phyloP scores from a whole-genome alignment of 2,329 filamentous ascomycete species.

The Botrytis sinoallii region DNA sequence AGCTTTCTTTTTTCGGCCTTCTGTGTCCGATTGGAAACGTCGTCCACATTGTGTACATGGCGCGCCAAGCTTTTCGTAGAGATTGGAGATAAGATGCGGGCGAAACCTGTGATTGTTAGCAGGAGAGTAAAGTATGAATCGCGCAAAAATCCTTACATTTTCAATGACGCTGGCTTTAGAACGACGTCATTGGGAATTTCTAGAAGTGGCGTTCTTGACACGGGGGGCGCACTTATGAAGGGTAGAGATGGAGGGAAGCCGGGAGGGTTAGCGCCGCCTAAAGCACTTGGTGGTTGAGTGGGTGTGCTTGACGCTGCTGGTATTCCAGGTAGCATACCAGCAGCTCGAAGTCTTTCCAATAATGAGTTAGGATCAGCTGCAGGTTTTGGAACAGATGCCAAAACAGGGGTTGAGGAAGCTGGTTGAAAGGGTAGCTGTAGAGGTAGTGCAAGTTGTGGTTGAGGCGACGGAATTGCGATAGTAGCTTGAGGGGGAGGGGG shows the following conservation, averaged over 20 bases:
- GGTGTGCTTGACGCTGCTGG: slow-evolving; percentile 42
- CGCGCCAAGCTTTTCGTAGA: slow-evolving; percentile 80
- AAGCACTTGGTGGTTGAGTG: slow-evolving; percentile 41
- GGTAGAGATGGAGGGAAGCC: slow-evolving; percentile 37
- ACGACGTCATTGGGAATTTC: slow-evolving; percentile 48
- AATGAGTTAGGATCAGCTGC: slow-evolving; percentile 49
- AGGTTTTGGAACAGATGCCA: slow-evolving; percentile 40
- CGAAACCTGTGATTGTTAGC: slow-evolving; percentile 55
- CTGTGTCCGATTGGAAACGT: slow-evolving; percentile 73
- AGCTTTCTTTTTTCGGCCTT: slow-evolving; percentile 81
- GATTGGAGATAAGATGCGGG: slow-evolving; percentile 65
- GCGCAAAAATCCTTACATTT: slow-evolving; percentile 56
- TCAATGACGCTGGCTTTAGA: slow-evolving; percentile 66
- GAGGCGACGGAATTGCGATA: slow-evolving; percentile 50
- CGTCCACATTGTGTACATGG: slow-evolving; percentile 90
- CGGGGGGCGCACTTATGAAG: slow-evolving; percentile 29
- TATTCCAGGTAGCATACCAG: slow-evolving; percentile 58
- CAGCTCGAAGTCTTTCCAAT: slow-evolving; percentile 64
- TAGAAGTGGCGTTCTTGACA: slow-evolving; percentile 29
- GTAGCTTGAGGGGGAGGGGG: slow-evolving; percentile 41
- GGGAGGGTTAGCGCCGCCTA: slow-evolving; percentile 42
- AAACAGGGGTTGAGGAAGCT: slow-evolving; percentile 34
- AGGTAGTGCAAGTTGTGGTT: slow-evolving; percentile 43
- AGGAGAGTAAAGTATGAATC: not conserved
- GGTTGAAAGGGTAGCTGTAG: slow-evolving; percentile 27